Evolutionary conservation across 1,284 basidiomycete species (phyloP).

Genomic region (Puccinia sorghi): DNA sequence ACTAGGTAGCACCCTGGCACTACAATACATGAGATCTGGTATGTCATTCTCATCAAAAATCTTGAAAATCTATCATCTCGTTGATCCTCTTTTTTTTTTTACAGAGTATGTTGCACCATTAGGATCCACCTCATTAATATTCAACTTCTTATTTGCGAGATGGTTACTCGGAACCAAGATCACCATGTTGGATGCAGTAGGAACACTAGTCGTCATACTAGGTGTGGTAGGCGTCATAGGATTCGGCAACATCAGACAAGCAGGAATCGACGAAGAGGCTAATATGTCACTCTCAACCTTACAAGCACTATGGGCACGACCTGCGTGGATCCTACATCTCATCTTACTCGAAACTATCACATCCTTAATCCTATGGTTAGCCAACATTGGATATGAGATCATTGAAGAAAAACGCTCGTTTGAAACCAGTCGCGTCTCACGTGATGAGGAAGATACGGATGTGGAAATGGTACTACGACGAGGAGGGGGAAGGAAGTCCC

Average conservation of each 20-base stretch:
- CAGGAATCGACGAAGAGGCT: slow-evolving; percentile 53
- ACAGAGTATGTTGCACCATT: slow-evolving; percentile 55
- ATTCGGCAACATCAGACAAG: slow-evolving; percentile 69
- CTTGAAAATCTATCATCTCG: slow-evolving; percentile 8
- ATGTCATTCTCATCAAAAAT: slow-evolving; percentile 49
- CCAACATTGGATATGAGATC: slow-evolving; percentile 52
- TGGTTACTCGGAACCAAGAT: slow-evolving; percentile 66
- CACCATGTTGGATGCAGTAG: slow-evolving; percentile 75
- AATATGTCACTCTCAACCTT: slow-evolving; percentile 61
- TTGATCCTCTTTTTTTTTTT: slow-evolving; percentile 33
- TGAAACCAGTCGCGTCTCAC: slow-evolving; percentile 60
- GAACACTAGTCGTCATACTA: slow-evolving; percentile 74
- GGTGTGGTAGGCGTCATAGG: slow-evolving; percentile 80
- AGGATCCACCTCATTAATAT: slow-evolving; percentile 73
- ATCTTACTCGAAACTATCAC: slow-evolving; percentile 73
- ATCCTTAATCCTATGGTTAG: slow-evolving; percentile 56
- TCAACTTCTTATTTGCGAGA: slow-evolving; percentile 82
- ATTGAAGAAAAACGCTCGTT: slow-evolving; percentile 51
- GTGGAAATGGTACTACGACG: slow-evolving; percentile 52
- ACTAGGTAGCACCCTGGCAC: slow-evolving; percentile 77
- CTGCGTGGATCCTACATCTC: slow-evolving; percentile 85
- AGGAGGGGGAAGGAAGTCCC: slow-evolving; percentile 50
- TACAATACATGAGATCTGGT: slow-evolving; percentile 83
- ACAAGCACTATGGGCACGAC: slow-evolving; percentile 75
- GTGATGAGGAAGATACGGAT: slow-evolving; percentile 42